A percentile compares a stretch with the other conserved stretches of the same genome.
Conservation (phyloP, 257 asterid species). For the Nicotiana noctiflora region DNA sequence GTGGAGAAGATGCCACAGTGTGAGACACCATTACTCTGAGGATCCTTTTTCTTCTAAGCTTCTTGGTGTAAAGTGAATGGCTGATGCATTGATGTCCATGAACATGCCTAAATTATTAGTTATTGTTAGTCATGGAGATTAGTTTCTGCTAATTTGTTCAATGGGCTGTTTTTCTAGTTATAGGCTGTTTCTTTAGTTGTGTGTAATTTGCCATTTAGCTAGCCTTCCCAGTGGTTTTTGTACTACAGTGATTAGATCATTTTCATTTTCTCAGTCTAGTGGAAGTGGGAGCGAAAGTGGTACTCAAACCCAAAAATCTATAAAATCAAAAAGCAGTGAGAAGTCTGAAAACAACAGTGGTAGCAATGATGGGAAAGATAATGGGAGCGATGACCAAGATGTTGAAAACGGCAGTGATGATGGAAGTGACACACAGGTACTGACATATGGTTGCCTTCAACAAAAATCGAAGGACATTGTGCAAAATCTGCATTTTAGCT, state of each 20-base stretch:
- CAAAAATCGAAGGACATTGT: not conserved
- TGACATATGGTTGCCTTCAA: not conserved
- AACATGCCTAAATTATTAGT: not conserved
- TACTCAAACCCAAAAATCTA: constrained; percentile 61
- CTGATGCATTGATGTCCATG: constrained; percentile 30
- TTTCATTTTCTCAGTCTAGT: constrained; percentile 54
- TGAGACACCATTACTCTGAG: constrained; percentile 28
- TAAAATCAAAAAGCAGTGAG: constrained; percentile 46
- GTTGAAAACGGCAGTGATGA: constrained; percentile 59
- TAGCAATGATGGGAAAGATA: constrained; percentile 49
- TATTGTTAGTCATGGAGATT: not conserved
- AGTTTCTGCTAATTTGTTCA: not conserved
- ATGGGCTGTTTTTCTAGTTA: not conserved
- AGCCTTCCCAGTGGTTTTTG: not conserved
- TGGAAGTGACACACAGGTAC: constrained; percentile 75
- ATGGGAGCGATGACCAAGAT: constrained; percentile 36
- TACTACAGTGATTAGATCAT: not conserved
- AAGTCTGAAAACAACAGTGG: constrained; percentile 37
- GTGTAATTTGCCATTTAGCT: not conserved
- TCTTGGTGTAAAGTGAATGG: not conserved
- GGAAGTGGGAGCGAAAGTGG: constrained; percentile 95
- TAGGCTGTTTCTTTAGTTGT: not conserved
- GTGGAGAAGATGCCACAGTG: constrained; percentile 92
- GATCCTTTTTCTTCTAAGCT: not conserved
- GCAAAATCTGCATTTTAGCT: not conserved